Base-by-base conservation (phyloP, 805 yeast genomes). In the Peterozyma xylosa region DNA sequence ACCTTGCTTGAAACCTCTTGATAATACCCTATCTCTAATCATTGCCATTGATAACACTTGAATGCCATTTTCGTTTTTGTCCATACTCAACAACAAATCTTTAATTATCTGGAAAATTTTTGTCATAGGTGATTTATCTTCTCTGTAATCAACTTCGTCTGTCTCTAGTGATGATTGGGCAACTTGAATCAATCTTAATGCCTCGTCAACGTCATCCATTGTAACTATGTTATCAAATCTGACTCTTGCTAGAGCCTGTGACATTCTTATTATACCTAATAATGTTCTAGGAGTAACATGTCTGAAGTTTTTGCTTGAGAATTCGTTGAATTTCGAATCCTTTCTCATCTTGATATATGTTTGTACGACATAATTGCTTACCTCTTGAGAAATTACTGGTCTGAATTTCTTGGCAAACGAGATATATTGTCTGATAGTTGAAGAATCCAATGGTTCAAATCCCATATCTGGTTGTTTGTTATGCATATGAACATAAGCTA, bases 211-310 rank as follows among this genome's bases (percentile, higher is more conserved):
- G 63, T 93, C 98, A 46, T 78, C 86, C 37, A 71, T 66, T 30
- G 70, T 72, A 7, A 93, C 98, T 15, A 58, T 65, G 49, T 82
- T 73, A 46, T 82, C 81, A 59, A 93, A 87, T 57, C 97, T 74
- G 46, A 93, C 72, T 55, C 96, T 76, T 0, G 99, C 98, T 50
- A 86, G 72, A 1, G 97, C 99, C 66, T 91, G 98, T 1, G 99
- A 77, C 73, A 93, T 72, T 67, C 99, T 82, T 52, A 93, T 67
- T 41, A 95, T 82, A 53, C 93, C 98, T 46, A 93, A 71, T 49
- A 93, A 72, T 2, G 98, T 89, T 71, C 99, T 82, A 46, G 98
- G 97, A 1, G 99, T 90, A 16, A 95, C 84, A 64, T 90, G 97
- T 39, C 90, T 80, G 60, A 91, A 91, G 44, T 88, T 85, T 55